Base-by-base conservation (phyloP, 2,329 filamentous ascomycete genomes). In the Penicillium sp. region DNA sequence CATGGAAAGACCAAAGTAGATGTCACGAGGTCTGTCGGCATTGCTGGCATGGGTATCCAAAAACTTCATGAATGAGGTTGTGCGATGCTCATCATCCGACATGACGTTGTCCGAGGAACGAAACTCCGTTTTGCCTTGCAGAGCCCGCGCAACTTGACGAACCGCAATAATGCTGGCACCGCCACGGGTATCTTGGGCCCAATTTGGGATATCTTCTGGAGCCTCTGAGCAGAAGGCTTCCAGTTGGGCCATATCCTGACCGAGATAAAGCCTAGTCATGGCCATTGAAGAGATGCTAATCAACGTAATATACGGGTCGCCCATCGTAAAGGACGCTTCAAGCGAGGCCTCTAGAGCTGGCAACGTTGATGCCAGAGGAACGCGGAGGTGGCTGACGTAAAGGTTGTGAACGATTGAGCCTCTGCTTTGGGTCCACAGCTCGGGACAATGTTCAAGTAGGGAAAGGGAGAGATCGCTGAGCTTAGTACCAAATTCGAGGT, bases 361-460 rank as follows among this genome's bases (percentile, higher is more conserved):
- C 16, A 87, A 75, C 21, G 82, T 77, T 35, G 82, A 77, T 13
- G 74, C 68, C 46, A 86, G 70, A 2, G 83, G 82, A 11, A 77
- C 73, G 56, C 82, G 77, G 24, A 87, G 68, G 65, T 88, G 85
- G n/a, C 82, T 84, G n/a, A 87, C 72, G 68, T 86, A 87, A 9
- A 86, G 70, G n/a, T 81, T 79, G 55, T 84, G 81, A 22, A 86
- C 71, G 1, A 84, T 84, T 41, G 82, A 78, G 3, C 82, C 83
- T 46, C 84, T 76, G 24, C 82, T 83, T 22, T 80, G 71, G 0
- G 82, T 84, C 68, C 84, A 86, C 3, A 77, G 64, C 52, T 83
- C 80, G 2, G 80, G 75, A 58, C 80, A 85, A 48, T 75, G 72
- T 16, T 81, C 77, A 51, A 86, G 78, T 6, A 87, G 72, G 29